Conservation (phyloP, 1,284 basidiomycete species). For the Puccinia coronata region DNA sequence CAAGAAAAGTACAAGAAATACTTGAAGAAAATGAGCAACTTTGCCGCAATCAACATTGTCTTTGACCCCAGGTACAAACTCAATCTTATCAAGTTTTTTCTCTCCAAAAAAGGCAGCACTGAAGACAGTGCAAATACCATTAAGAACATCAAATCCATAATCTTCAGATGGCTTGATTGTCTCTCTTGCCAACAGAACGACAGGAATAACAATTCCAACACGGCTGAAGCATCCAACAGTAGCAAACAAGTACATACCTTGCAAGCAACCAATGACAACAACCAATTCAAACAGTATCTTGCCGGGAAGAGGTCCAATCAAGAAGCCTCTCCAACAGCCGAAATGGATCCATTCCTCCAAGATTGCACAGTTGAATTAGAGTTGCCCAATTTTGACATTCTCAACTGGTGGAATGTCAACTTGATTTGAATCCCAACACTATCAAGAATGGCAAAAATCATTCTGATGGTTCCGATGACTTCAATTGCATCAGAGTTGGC, state of each 20-base stretch:
- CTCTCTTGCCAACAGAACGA: no score
- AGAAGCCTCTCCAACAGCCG: not conserved
- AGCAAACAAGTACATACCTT: not conserved
- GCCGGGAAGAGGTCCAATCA: not conserved
- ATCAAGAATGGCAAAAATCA: no score
- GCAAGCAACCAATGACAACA: no score
- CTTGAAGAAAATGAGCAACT: not conserved
- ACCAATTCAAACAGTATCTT: constrained; percentile 9
- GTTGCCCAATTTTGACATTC: no score
- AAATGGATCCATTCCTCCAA: constrained; percentile 15
- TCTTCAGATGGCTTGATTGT: no score
- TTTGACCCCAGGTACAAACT: not conserved
- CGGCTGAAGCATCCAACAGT: not conserved
- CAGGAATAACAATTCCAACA: not conserved
- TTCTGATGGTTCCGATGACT: no score
- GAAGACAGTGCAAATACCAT: not conserved
- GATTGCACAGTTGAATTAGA: not conserved
- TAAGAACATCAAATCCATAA: no score
- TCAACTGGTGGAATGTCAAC: no score
- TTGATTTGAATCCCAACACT: no score
- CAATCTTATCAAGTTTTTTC: not conserved
- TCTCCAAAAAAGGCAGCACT: not conserved
- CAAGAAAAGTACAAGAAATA: not conserved
- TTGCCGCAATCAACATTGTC: not conserved
- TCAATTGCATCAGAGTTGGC: not conserved